phyloP scores from a whole-genome alignment of 441 rosid genomes.

The Rhodomyrtus psidioides region DNA sequence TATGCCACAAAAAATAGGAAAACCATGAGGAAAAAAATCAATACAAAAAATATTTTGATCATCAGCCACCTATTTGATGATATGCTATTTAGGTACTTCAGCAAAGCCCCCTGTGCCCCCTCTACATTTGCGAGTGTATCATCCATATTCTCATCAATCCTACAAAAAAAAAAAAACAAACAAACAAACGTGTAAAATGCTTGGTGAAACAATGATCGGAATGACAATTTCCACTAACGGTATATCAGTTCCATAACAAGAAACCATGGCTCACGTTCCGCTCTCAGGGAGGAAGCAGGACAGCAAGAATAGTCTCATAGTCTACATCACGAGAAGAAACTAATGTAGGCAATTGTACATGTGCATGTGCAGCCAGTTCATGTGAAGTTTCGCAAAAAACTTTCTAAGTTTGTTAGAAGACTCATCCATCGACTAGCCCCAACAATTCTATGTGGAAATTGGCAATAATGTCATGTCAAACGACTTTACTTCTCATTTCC shows the following conservation, averaged over 20 bases:
- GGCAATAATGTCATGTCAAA: neutral
- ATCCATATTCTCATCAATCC: constrained; percentile 97
- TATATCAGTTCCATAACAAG: neutral
- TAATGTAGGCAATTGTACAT: neutral
- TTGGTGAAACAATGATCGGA: neutral
- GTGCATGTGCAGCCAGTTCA: neutral
- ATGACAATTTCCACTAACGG: neutral
- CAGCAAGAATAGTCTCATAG: neutral
- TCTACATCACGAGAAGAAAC: neutral
- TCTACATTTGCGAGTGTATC: constrained; percentile 79
- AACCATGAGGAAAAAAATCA: constrained; percentile 84
- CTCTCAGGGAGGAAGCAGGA: neutral
- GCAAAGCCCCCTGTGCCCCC: constrained; percentile 86
- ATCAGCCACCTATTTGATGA: constrained; percentile 95
- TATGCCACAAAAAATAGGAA: constrained; percentile 92
- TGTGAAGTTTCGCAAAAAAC: neutral
- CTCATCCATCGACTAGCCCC: neutral
- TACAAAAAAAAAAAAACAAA: constrained; percentile 17
- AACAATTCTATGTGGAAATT: neutral
- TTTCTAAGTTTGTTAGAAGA: neutral
- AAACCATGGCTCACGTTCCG: neutral
- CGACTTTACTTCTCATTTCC: neutral
- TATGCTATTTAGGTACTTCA: constrained; percentile 78
- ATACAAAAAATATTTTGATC: constrained; percentile 89
- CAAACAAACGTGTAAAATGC: neutral